These are phyloP conservation scores for Geosmithia morbida DNA, from an alignment of 2,329 filamentous ascomycete genomes.

Conservation along the genomic window DNA sequence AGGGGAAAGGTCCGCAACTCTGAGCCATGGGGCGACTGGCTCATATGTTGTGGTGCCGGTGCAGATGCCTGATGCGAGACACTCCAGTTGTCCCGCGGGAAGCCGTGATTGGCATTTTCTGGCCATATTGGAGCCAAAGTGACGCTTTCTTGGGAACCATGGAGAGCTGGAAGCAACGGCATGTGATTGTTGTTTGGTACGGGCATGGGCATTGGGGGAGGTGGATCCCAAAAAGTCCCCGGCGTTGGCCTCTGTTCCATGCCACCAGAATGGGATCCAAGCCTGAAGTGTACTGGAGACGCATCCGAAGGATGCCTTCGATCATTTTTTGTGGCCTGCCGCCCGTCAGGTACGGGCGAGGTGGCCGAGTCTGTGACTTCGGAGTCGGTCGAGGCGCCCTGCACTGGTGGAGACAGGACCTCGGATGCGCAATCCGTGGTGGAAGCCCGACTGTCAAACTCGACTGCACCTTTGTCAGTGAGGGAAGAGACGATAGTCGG, in stretches of 20 bases:
- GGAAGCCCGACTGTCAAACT: background rate
- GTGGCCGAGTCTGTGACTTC: background rate
- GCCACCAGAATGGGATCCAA: background rate
- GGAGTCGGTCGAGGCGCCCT: background rate
- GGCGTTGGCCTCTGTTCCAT: background rate
- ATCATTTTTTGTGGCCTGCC: background rate
- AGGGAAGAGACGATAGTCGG: background rate
- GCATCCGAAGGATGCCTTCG: background rate
- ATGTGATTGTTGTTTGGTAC: background rate
- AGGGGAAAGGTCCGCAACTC: conserved; percentile 12
- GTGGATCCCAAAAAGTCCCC: background rate
- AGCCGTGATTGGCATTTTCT: background rate
- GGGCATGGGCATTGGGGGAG: too few relatives aligned
- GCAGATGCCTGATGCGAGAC: background rate
- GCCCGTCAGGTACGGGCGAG: background rate
- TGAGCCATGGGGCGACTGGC: background rate
- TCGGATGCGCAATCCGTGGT: background rate
- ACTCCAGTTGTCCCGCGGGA: background rate
- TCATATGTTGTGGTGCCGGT: background rate
- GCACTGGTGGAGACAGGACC: background rate
- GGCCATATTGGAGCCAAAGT: background rate
- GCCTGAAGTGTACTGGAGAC: background rate
- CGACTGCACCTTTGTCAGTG: background rate
- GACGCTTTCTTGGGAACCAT: background rate
- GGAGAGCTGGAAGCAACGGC: background rate